Base-by-base conservation (phyloP, 1,284 basidiomycete species). In the Amylostereum chailletii region DNA sequence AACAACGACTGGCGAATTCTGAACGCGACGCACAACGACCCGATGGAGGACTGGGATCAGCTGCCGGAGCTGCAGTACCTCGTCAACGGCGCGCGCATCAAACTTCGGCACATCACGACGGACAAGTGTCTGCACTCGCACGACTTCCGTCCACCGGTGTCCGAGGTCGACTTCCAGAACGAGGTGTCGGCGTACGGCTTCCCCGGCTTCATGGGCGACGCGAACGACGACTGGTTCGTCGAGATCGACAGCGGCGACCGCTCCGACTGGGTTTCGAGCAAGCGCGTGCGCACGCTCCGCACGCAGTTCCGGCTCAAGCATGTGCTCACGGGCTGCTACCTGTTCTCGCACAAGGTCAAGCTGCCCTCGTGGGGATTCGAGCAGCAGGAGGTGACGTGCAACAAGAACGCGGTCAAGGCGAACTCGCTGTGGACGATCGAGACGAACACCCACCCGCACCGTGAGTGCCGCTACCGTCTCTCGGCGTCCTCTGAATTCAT, bases 81-180 rank as follows among this genome's bases (percentile, higher is more conserved):
- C 58, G 74, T 71, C 19, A 69, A 85, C 27, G 81, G 81, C 8
- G 77, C 77, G 56, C 83, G 84, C 58, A 77, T 99, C 69, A 90
- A 91, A 57, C 72, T 99, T 34, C 76, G 86, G 43, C 96, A 99
- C 69, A 70, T 83, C 42, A 50, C 72, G 29, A 95, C 94, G 0
- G 77, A 88, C 57, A 95, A 93, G 66, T 80, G 86, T 48, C 77
- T 99, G 3, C 96, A 99, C 71, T 94, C 90, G 45, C 96, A 99
- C 68, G 94, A 97, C 58, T 70, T 88, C 57, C 86, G 95, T 37
- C 91, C 96, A 2, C 94, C 94, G 10, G 83, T 99, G n/a, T 94
- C 90, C 44, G 95, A 99, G 52, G 93, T 96, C 48, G 96, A 99
- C 59, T 99, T 97, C 74, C 96, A 99, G 72, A 95, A 98, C 62